Percentiles rank a stretch among this genome's conserved stretches.
Evolutionary conservation across 306 rosid genomes (phyloP).

Genomic region (Vigna angularis): DNA sequence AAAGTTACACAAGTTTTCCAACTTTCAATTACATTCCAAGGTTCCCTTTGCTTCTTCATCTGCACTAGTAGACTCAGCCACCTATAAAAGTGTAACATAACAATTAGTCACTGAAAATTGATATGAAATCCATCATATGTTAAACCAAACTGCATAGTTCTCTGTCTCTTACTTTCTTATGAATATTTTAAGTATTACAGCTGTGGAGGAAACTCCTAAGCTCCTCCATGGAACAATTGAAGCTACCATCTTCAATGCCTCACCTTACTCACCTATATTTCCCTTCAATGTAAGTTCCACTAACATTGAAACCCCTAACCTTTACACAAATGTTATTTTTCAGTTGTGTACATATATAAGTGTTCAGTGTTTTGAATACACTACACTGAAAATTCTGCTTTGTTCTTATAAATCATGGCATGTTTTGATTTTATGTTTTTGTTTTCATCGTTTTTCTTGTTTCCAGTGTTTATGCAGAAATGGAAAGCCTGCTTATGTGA

Average conservation of each 20-base stretch:
- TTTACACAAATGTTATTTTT: neutral
- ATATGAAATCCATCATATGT: slow-evolving; percentile 17
- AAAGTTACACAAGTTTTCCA: slow-evolving; percentile 67
- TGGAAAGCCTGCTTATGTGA: slow-evolving; percentile 74
- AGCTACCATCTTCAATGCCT: slow-evolving; percentile 89
- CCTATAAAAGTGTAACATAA: slow-evolving; percentile 39
- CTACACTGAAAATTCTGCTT: slow-evolving; percentile 12
- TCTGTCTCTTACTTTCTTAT: slow-evolving; percentile 5
- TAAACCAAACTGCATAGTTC: slow-evolving; percentile 27
- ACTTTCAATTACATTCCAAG: slow-evolving; percentile 66
- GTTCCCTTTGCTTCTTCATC: slow-evolving; percentile 47
- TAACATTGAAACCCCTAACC: neutral
- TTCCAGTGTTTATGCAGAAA: slow-evolving; percentile 63
- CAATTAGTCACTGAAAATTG: slow-evolving; percentile 35
- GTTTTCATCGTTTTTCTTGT: neutral
- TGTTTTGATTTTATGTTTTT: neutral
- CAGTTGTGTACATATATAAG: too few relatives aligned
- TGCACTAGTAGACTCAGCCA: slow-evolving; percentile 32
- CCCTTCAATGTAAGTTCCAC: slow-evolving; percentile 67
- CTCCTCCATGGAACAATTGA: slow-evolving; percentile 93
- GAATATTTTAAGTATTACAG: slow-evolving; percentile 39
- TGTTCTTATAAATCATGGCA: slow-evolving; percentile 9
- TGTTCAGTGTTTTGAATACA: neutral
- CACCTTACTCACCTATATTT: slow-evolving; percentile 59
- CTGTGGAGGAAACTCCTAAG: slow-evolving; percentile 59